phyloP scores from a whole-genome alignment of 305 asterid genomes.

The Ilex paraguariensis region DNA sequence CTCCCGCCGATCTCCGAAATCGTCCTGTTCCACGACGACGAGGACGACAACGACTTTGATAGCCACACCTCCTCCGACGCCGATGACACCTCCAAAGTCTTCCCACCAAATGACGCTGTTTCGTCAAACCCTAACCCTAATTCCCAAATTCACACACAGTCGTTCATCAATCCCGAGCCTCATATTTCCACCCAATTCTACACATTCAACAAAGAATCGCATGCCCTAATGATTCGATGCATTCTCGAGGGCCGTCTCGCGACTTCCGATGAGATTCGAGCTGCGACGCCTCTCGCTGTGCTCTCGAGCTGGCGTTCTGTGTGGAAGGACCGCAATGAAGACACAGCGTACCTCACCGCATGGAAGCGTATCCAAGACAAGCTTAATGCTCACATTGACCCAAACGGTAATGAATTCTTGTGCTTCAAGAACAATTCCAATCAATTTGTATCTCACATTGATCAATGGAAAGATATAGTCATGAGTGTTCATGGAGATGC shows the following conservation, averaged over 20 bases:
- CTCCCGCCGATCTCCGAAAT: constrained; percentile 37
- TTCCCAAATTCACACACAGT: constrained; percentile 10
- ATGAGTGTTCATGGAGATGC: constrained; percentile 74
- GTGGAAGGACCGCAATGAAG: constrained; percentile 97
- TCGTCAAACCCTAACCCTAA: constrained; percentile 36
- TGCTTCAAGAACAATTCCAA: constrained; percentile 80
- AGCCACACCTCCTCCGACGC: constrained; percentile 65
- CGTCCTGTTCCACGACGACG: constrained; percentile 76
- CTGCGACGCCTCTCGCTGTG: constrained; percentile 62
- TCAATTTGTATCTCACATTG: constrained; percentile 76
- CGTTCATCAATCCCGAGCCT: constrained; percentile 58
- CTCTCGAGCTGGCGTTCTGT: constrained; percentile 94
- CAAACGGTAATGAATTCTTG: constrained; percentile 45
- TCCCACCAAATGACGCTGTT: constrained; percentile 7
- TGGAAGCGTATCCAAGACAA: constrained; percentile 99
- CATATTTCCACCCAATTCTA: constrained; percentile 90
- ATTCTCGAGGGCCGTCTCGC: constrained; percentile 64
- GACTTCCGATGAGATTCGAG: constrained; percentile 81
- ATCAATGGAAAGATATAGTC: constrained; percentile 96
- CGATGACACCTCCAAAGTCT: constrained; percentile 4
- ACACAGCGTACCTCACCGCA: constrained; percentile 83
- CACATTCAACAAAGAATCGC: constrained; percentile 80
- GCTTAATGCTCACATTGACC: constrained; percentile 46
- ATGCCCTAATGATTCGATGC: constrained; percentile 67
- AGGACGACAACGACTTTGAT: constrained; percentile 34